Base-by-base conservation (phyloP, 768 basidiomycete genomes). In the Omphalotus guepiniiformis region DNA sequence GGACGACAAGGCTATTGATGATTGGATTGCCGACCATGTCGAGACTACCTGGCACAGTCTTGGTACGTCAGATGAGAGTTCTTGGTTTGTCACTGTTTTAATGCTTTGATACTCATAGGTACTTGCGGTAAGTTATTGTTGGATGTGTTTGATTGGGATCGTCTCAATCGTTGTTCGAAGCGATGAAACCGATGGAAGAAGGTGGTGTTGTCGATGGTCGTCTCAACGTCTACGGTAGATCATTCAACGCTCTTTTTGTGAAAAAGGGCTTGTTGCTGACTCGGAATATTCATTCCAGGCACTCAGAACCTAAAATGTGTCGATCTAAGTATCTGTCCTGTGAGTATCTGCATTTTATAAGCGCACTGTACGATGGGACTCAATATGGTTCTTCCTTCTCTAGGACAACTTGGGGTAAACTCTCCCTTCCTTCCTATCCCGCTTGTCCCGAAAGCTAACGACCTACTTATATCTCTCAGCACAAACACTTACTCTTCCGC, bases 11-110 rank as follows among this genome's bases (percentile, higher is more conserved):
- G 83, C 82, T 32, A 87, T 85, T 55, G 84, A 85, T 56, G 75
- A 83, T 53, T 85, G 82, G 83, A 66, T 82, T 51, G 65, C 80
- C 40, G 78, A 83, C 61, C 82, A 85, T 60, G 83, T 86, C 55
- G 84, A 85, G 71, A 85, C 84, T 8, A 85, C 83, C 47, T 85
- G 84, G 84, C 84, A 86, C 71, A 81, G 78, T 60, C 70, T 85
- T 42, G 82, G 79, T 60, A 62, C 57, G 60, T 62, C n/a, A n/a
- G n/a, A 44, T 44, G 23, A 15, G 4, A 13, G 18, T 36, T 37
- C 19, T 9, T 25, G 15, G 22, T 40, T 34, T 16, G 16, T 35
- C 13, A 18, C 5, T 28, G 38, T 32, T 25, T 6, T 21, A 9
- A 8, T 34, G 18, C 39, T 37, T 29, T 34, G 36, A 23, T 2